Evolutionary conservation across 106 monocot genomes (phyloP).

Genomic region (Triglochin maritima): DNA sequence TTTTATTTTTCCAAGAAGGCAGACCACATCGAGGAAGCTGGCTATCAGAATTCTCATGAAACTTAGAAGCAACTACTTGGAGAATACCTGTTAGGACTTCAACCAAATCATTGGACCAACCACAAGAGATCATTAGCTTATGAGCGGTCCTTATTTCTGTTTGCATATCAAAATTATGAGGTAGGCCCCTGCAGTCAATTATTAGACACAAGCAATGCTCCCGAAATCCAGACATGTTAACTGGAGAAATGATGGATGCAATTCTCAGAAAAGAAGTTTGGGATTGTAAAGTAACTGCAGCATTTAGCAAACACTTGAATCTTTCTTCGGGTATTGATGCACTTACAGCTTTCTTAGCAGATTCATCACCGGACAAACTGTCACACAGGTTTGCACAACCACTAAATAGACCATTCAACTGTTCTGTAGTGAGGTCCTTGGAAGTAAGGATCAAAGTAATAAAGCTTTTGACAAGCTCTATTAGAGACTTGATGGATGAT

Average conservation of each 20-base stretch:
- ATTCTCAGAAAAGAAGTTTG: constrained; percentile 50
- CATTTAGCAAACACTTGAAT: constrained; percentile 45
- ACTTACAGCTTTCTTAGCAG: constrained; percentile 26
- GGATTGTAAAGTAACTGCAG: constrained; percentile 35
- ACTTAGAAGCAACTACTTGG: constrained; percentile 29
- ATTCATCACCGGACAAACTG: constrained; percentile 33
- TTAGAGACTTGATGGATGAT: constrained; percentile 53
- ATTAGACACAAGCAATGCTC: constrained; percentile 41
- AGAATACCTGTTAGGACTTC: constrained; percentile 37
- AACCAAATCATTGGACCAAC: constrained; percentile 50
- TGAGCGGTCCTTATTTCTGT: constrained; percentile 37
- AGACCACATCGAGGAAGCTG: constrained; percentile 9
- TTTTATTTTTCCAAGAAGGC: constrained; percentile 35
- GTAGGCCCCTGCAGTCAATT: constrained; percentile 27
- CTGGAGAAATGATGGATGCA: constrained; percentile 40
- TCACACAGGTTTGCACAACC: constrained; percentile 58
- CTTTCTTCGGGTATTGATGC: constrained; percentile 47
- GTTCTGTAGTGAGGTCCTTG: constrained; percentile 37
- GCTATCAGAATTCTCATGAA: constrained; percentile 16
- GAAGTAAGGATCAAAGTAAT: constrained; percentile 31
- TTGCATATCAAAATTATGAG: constrained; percentile 49
- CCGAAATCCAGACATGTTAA: constrained; percentile 33
- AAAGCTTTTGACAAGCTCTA: constrained; percentile 54
- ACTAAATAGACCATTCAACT: constrained; percentile 54
- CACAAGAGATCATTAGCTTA: constrained; percentile 49